Base-by-base conservation (phyloP, 495 filamentous ascomycete species). In the Penicillium parvum region DNA sequence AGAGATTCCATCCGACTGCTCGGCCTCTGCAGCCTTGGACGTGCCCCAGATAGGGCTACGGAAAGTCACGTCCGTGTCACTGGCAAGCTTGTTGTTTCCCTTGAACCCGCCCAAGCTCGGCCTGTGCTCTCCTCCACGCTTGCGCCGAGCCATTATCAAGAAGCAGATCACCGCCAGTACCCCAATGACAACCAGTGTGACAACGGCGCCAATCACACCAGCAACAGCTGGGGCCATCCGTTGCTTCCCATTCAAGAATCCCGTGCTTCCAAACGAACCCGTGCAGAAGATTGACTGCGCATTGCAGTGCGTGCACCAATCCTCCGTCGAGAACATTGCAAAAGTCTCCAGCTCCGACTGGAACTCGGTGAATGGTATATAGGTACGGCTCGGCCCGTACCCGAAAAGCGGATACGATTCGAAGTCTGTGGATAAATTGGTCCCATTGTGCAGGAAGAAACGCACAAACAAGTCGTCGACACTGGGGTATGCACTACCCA, bases 381-480 rank as follows among this genome's bases (percentile, higher is more conserved):
- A 60, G 4, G 63, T 67, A 37, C 74, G 67, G 29, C 64, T 72
- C 12, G 71, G 69, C 5, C 63, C 57, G 44, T 68, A 66, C 17
- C 79, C 79, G 50, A 94, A 91, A 3, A 94, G 72, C 3, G 85
- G 81, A 61, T 78, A 90, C 3, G 69, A 53, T 2, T 40, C 48
- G 5, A 84, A 75, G 17, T 68, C 58, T 19, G 60, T 63, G 7
- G 56, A 49, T 14, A 71, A 62, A n/a, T 75, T 74, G 10, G 85
- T 85, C 30, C 84, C 85, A 58, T 94, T 94, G 52, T 79, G 75
- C 61, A 90, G 79, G 8, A 86, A 63, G 66, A 90, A 89, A 27
- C 88, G 79, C 20, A 95, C 83, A 46, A 71, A 78, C 26, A 91
- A 71, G 30, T 87, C 72, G 14, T 75, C 64, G 5, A 58, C 49